Evolutionary conservation across 805 yeast genomes (phyloP), one percentile per base, ranked within the genome.

Genomic region (Yarrowia osloensis): DNA sequence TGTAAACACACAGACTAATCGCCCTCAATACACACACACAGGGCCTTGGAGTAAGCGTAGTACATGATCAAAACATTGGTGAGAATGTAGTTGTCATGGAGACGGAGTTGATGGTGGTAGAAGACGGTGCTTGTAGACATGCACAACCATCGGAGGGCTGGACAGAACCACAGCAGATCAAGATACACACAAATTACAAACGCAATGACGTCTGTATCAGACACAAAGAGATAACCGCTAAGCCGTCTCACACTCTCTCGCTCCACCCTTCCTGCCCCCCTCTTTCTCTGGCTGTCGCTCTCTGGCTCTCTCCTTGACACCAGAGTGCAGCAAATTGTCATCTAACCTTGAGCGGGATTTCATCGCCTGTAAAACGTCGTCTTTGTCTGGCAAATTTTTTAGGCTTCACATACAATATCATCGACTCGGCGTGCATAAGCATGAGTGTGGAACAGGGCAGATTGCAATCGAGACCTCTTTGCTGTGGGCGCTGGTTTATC

Each of bases 331-430:
- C 42, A 54, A 42, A 55, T 37, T 35, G 61, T 39, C 63, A 57
- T 57, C 63, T 57, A 57, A 57, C 49, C 63, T 57, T 57, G 49
- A 57, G 63, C 49, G 63, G 63, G 63, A 40, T 57, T 54, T 54
- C 61, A 54, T 54, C 61, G 61, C 61, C 61, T 54, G 61, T 22
- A 52, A 50, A 50, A 24, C 22, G 24, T 17, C 13, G 42, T 35
- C 61, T 54, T 54, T 57, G 63, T 40, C 37, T 40, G 63, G 49
- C 63, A 57, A 57, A 39, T 40, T 57, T 57, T 57, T 57, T 57
- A 57, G 33, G 11, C 46, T 54, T 54, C 24, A 21, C 39, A 33
- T n/a, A 54, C 61, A 54, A 54, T 54, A 54, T 54, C 61, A 54
- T 54, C 61, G 59, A 35, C 61, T 54, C 24, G 44, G 61, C 61